Evolutionary conservation across 495 filamentous ascomycete species (phyloP).

Genomic region (Daldinia grandis): DNA sequence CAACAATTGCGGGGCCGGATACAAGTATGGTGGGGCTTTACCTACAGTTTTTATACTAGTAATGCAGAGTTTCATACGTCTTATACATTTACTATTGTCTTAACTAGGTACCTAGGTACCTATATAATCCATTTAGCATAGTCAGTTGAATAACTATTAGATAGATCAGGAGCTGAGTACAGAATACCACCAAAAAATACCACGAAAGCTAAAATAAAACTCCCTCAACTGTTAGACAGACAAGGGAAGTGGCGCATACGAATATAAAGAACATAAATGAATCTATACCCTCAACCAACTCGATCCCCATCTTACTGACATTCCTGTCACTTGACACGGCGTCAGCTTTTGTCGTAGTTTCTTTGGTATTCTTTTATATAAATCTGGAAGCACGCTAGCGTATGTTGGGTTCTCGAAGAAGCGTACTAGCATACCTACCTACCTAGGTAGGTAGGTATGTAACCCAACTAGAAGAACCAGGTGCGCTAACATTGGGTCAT

Average conservation of each 20-base stretch:
- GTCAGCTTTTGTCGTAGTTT: slow-evolving; percentile 13
- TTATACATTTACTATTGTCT: no score
- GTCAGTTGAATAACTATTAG: no score
- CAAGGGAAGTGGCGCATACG: slow-evolving; percentile 2
- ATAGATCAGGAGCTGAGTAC: no score
- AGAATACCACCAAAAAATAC: no score
- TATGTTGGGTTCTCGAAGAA: slow-evolving; percentile 18
- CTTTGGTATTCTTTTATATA: slow-evolving; percentile 28
- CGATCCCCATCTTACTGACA: slow-evolving; percentile 23
- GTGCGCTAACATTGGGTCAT: slow-evolving; percentile 11
- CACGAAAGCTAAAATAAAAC: slow-evolving; percentile 19
- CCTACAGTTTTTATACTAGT: background rate
- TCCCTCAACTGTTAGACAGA: slow-evolving; percentile 6
- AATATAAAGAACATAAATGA: slow-evolving; percentile 9
- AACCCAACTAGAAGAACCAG: slow-evolving; percentile 15
- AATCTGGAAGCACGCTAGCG: slow-evolving; percentile 2
- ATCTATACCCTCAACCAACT: slow-evolving; percentile 19
- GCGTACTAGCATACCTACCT: slow-evolving; percentile 19
- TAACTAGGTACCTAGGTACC: background rate
- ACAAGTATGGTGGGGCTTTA: background rate
- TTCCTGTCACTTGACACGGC: slow-evolving; percentile 11
- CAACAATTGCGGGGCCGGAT: background rate
- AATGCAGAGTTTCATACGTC: background rate
- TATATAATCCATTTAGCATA: no score
- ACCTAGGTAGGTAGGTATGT: no score